Evolutionary conservation across 345 rosid species (phyloP).

Genomic region (Populus euphratica): DNA sequence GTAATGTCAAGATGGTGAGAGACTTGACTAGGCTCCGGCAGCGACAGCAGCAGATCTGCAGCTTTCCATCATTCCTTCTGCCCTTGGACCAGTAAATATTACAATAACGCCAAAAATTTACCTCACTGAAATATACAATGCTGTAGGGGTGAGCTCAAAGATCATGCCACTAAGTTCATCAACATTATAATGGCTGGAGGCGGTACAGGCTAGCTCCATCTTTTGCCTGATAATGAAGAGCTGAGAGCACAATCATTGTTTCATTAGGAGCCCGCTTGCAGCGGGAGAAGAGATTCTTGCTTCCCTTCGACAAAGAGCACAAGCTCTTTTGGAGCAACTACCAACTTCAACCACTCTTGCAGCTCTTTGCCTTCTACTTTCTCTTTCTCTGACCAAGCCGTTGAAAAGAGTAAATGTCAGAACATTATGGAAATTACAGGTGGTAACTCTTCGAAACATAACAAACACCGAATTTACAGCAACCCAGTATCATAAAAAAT

Average conservation of each 20-base stretch:
- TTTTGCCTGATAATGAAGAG: neutral
- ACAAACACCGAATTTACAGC: neutral
- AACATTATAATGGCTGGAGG: slow-evolving; percentile 3
- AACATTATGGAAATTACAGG: neutral
- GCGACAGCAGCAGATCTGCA: slow-evolving; percentile 11
- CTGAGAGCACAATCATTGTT: slow-evolving; percentile 2
- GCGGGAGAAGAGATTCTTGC: slow-evolving; percentile 53
- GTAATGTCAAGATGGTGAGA: neutral
- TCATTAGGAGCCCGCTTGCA: slow-evolving; percentile 34
- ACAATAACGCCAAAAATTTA: slow-evolving; percentile 26
- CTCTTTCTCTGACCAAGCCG: slow-evolving; percentile 61
- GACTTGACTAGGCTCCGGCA: neutral
- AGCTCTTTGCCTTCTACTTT: slow-evolving; percentile 94
- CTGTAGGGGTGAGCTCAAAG: slow-evolving; percentile 8
- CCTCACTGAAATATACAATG: slow-evolving; percentile 24
- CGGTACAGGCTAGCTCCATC: slow-evolving; percentile 1
- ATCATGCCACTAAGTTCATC: neutral
- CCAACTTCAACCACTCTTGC: slow-evolving; percentile 75
- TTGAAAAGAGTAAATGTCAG: neutral
- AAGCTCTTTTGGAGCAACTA: slow-evolving; percentile 83
- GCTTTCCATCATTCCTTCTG: slow-evolving; percentile 14
- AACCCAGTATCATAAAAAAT: neutral
- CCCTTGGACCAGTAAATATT: slow-evolving; percentile 9
- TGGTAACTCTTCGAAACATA: neutral
- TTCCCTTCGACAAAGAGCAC: slow-evolving; percentile 51